Evolutionary conservation across 768 basidiomycete genomes (phyloP).

Genomic region (Mycena maculata): DNA sequence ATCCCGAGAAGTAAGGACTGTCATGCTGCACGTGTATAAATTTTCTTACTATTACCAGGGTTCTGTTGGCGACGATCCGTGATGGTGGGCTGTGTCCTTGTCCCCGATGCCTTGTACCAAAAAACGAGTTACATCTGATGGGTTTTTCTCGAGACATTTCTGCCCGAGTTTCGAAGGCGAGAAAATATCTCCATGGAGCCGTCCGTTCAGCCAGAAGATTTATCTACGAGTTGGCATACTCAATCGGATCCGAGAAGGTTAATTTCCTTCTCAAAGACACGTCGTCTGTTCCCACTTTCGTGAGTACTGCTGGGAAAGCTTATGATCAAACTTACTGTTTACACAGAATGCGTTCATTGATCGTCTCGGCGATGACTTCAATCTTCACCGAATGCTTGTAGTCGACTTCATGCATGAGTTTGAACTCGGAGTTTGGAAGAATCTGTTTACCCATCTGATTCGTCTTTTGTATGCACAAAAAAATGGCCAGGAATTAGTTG

Average conservation of each 20-base stretch:
- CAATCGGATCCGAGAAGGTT: slow-evolving; percentile 1
- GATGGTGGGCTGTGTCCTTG: too few species aligned
- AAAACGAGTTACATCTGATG: too few species aligned
- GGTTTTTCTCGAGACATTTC: slow-evolving; percentile 16
- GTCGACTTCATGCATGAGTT: slow-evolving; percentile 54
- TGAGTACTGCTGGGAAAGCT: slow-evolving; percentile 2
- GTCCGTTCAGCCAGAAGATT: neutral
- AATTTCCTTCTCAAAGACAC: slow-evolving; percentile 9
- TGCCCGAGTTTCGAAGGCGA: neutral
- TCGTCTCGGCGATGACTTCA: too few species aligned
- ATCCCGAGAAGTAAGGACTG: slow-evolving; percentile 43
- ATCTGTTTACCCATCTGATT: too few species aligned
- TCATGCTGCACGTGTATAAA: slow-evolving; percentile 33
- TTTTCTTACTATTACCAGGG: neutral
- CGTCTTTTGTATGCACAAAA: too few species aligned
- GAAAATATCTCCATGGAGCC: neutral
- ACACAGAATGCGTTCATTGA: slow-evolving; percentile 54
- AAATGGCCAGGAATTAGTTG: too few species aligned
- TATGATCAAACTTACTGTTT: neutral
- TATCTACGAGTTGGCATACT: slow-evolving; percentile 1
- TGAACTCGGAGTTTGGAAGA: slow-evolving; percentile 53
- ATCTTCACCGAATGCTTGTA: slow-evolving; percentile 43
- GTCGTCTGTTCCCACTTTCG: too few species aligned
- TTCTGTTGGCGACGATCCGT: too few species aligned
- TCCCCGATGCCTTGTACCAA: too few species aligned